phyloP scores from a whole-genome alignment of 2,329 filamentous ascomycete genomes.

The Aspergillus calidoustus region DNA sequence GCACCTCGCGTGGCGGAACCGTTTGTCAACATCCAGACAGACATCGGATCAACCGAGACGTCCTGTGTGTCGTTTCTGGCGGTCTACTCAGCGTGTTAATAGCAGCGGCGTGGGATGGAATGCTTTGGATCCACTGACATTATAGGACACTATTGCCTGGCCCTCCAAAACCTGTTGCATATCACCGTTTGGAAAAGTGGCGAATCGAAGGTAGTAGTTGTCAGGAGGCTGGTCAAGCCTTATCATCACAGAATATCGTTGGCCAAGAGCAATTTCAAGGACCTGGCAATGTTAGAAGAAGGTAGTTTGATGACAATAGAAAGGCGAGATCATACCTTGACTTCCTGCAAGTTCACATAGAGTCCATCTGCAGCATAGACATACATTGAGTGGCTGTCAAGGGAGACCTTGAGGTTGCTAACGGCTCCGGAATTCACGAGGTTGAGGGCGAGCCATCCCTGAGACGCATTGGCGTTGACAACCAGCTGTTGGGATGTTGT shows the following conservation, averaged over 20 bases:
- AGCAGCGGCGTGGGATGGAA: not conserved
- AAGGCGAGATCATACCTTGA: slow-evolving; percentile 1
- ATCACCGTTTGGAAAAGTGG: slow-evolving; percentile 1
- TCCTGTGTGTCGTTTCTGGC: slow-evolving; percentile 1
- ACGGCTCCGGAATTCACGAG: slow-evolving; percentile 5
- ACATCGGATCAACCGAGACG: slow-evolving; percentile 3
- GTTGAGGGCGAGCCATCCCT: slow-evolving; percentile 6
- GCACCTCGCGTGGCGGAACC: slow-evolving; percentile 2
- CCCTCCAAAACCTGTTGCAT: slow-evolving; percentile 5
- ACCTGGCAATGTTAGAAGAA: not conserved
- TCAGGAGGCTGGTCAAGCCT: not conserved
- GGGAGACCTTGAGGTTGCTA: slow-evolving; percentile 3
- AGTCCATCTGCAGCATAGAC: slow-evolving; percentile 7
- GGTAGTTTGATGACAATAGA: not conserved
- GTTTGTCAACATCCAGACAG: slow-evolving; percentile 5
- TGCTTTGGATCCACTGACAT: not conserved
- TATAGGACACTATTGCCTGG: slow-evolving; percentile 2
- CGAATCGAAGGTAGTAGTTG: slow-evolving; percentile 8
- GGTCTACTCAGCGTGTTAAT: slow-evolving; percentile 5
- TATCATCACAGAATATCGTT: slow-evolving; percentile 5
- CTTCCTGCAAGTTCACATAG: slow-evolving; percentile 2
- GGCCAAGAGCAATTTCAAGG: slow-evolving; percentile 1
- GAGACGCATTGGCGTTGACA: not conserved
- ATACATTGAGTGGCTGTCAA: slow-evolving; percentile 1
- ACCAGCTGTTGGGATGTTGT: slow-evolving; percentile 1